Percentiles rank a stretch among this genome's conserved stretches.
Conservation (phyloP, 1,284 basidiomycete species). For the Grifola frondosa region DNA sequence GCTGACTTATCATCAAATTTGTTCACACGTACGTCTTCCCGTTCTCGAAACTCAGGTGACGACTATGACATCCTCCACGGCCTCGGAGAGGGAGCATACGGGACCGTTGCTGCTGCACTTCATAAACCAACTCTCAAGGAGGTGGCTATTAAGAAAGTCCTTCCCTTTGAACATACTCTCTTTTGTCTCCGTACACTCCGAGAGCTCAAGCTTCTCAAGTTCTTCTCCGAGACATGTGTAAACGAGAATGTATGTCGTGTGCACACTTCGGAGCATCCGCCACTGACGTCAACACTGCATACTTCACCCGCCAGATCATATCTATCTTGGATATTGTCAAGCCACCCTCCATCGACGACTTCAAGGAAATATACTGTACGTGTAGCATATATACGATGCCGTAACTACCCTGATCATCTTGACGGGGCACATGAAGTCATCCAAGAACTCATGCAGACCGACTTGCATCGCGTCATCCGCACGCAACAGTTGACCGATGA, state of each 20-base stretch:
- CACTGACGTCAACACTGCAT: conserved; percentile 13
- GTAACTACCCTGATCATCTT: background rate
- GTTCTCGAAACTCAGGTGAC: conserved; percentile 45
- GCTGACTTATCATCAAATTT: too few species aligned
- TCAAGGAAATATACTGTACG: conserved; percentile 83
- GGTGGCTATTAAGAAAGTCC: conserved; percentile 82
- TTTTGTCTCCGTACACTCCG: conserved; percentile 77
- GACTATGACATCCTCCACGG: conserved; percentile 76
- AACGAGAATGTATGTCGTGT: conserved; percentile 67
- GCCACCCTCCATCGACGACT: conserved; percentile 70
- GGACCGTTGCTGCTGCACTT: conserved; percentile 68
- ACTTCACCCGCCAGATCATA: conserved; percentile 57
- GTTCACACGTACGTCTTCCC: conserved; percentile 9
- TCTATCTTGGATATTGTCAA: conserved; percentile 86
- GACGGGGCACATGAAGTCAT: conserved; percentile 51
- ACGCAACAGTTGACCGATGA: conserved; percentile 89
- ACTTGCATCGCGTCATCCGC: conserved; percentile 87
- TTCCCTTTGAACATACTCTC: conserved; percentile 83
- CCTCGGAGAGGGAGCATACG: conserved; percentile 77
- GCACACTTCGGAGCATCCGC: background rate
- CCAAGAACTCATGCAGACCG: conserved; percentile 90
- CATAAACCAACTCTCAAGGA: conserved; percentile 63
- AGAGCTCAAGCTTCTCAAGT: conserved; percentile 80
- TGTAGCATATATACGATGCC: conserved; percentile 5
- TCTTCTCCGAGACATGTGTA: conserved; percentile 80